A percentile compares a stretch with the other conserved stretches of the same genome.
Conservation (phyloP, 1,284 basidiomycete genomes). For the Pulchroboletus neoregius region DNA sequence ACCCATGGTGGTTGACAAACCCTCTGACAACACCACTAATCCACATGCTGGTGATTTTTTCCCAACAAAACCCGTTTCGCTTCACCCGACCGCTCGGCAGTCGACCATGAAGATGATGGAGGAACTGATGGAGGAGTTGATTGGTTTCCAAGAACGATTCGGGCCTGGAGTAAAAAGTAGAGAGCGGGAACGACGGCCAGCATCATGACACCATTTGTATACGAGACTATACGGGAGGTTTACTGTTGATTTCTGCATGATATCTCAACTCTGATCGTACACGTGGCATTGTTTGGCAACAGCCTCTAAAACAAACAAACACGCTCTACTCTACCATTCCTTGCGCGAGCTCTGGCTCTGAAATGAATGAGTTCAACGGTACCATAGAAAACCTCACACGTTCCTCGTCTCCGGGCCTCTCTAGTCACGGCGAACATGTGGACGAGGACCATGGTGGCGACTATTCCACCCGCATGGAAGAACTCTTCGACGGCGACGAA, state of each 20-base stretch:
- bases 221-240: too few relatives aligned
- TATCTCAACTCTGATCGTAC: constrained; percentile 11
- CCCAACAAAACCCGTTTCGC: constrained; percentile 5
- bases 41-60: constrained; percentile 7
- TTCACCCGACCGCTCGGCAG: constrained; percentile 15
- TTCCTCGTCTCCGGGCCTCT: constrained; percentile 21
- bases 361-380: constrained; percentile 12
- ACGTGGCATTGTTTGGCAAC: constrained; percentile 31
- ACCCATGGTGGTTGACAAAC: constrained; percentile 27
- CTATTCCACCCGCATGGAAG: constrained; percentile 71
- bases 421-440: constrained; percentile 32
- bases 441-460: constrained; percentile 43
- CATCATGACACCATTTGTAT: constrained; percentile 32
- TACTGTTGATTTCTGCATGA: constrained; percentile 13
- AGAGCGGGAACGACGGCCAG: constrained; percentile 49
- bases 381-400: neutral
- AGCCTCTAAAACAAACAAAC: constrained; percentile 28
- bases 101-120: constrained; percentile 81
- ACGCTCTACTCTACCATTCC: neutral
- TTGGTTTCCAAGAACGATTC: constrained; percentile 83
- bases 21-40: constrained; percentile 2
- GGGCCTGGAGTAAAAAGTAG: constrained; percentile 57
- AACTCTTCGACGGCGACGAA: constrained; percentile 55
- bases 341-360: too few relatives aligned
- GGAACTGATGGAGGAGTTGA: constrained; percentile 82